phyloP scores from a whole-genome alignment of 352 stramenopile genomes.

The Globisporangium acanthophoron region DNA sequence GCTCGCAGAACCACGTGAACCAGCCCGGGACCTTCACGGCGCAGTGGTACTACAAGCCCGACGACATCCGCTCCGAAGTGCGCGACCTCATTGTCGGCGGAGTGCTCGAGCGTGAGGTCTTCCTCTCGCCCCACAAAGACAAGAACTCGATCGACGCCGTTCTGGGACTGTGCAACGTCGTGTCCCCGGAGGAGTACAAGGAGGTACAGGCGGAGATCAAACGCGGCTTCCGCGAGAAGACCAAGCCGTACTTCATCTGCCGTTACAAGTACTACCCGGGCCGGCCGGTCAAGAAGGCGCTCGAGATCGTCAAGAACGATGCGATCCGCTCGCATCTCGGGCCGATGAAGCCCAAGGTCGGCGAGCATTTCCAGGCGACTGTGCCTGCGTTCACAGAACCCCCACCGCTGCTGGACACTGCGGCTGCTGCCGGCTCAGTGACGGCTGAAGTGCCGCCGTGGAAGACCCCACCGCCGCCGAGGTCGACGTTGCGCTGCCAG shows the following conservation, averaged over 20 bases:
- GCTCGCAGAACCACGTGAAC: slow-evolving; percentile 42
- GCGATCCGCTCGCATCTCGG: slow-evolving; percentile 64
- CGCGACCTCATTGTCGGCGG: slow-evolving; percentile 51
- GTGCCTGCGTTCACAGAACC: slow-evolving; percentile 30
- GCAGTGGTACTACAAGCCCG: slow-evolving; percentile 84
- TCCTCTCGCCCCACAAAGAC: slow-evolving; percentile 81
- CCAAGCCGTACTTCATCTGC: slow-evolving; percentile 62
- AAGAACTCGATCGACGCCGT: slow-evolving; percentile 80
- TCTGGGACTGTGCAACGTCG: slow-evolving; percentile 68
- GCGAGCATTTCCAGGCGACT: slow-evolving; percentile 45
- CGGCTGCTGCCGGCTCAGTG: too few relatives aligned
- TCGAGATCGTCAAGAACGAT: slow-evolving; percentile 61
- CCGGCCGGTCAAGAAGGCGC: slow-evolving; percentile 52
- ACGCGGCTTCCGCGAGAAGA: slow-evolving; percentile 62
- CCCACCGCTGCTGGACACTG: not conserved
- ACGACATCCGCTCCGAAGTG: slow-evolving; percentile 64
- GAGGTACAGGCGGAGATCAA: slow-evolving; percentile 70
- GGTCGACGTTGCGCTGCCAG: slow-evolving; percentile 15
- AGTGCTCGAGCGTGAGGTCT: slow-evolving; percentile 67
- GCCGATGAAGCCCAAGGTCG: slow-evolving; percentile 64
- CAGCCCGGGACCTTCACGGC: slow-evolving; percentile 56
- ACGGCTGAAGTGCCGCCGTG: slow-evolving; percentile 19
- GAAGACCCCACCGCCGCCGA: slow-evolving; percentile 19
- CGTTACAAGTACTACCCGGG: slow-evolving; percentile 82
- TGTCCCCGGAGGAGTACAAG: slow-evolving; percentile 64